These are phyloP conservation scores for Leptodermis oblonga DNA, from an alignment of 257 asterid genomes.

Conservation along the genomic window DNA sequence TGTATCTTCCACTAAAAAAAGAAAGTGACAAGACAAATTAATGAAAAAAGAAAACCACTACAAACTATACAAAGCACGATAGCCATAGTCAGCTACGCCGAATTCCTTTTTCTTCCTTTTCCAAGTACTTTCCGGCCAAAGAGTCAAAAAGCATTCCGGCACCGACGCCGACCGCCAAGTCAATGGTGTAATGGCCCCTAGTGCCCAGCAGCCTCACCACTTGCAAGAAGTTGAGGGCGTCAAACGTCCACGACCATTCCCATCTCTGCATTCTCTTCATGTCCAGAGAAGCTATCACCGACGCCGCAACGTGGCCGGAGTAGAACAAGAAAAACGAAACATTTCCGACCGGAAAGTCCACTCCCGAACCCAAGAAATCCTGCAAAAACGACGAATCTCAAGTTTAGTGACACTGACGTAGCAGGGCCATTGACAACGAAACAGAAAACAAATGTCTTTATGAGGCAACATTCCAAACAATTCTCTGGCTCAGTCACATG, in stretches of 20 bases:
- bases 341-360: conserved; percentile 92
- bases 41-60: no score
- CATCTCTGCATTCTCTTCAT: conserved; percentile 81
- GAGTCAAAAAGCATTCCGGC: conserved; percentile 82
- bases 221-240: conserved; percentile 65
- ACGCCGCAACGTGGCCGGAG: conserved; percentile 92
- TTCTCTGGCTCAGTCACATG: neutral
- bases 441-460: neutral
- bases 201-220: conserved; percentile 69
- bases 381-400: conserved; percentile 17
- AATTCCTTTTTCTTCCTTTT: conserved; percentile 37
- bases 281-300: conserved; percentile 82
- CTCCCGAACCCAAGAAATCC: conserved; percentile 94
- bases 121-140: conserved; percentile 65
- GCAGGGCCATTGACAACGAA: neutral
- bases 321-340: conserved; percentile 87
- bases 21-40: no score
- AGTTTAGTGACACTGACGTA: neutral
- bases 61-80: conserved; percentile 4
- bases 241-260: conserved; percentile 60
- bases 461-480: neutral
- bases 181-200: conserved; percentile 94
- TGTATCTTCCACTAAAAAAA: no score
- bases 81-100: neutral
- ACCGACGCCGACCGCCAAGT: conserved; percentile 75